Evolutionary conservation across 371 early-diverging fungal genomes (phyloP).

Genomic region (Syncephalastrum sp.): DNA sequence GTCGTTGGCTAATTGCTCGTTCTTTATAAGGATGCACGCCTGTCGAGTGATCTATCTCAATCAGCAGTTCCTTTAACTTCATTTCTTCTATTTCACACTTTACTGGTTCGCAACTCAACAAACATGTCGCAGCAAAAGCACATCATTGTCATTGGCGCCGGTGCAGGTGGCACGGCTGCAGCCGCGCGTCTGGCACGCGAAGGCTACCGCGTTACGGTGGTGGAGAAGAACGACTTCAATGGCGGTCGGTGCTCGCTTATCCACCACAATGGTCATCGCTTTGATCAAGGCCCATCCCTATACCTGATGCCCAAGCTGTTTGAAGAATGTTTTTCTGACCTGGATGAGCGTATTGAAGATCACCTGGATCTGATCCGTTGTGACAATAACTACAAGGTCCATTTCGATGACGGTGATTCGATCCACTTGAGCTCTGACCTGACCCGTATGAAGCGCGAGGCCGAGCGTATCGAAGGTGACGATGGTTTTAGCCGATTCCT

Average conservation of each 20-base stretch:
- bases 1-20: no score
- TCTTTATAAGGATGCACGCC: no score
- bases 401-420: constrained; percentile 55
- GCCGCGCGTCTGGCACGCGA: constrained; percentile 58
- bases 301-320: constrained; percentile 63
- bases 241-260: constrained; percentile 65
- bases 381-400: constrained; percentile 62
- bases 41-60: no score
- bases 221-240: constrained; percentile 58
- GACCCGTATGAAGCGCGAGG: constrained; percentile 49
- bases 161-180: constrained; percentile 58
- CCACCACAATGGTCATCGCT: constrained; percentile 48
- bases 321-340: constrained; percentile 54
- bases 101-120: no score
- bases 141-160: constrained; percentile 53
- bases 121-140: constrained; percentile 21
- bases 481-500: constrained; percentile 46
- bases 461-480: constrained; percentile 55
- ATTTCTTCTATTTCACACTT: no score
- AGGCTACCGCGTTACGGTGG: constrained; percentile 56
- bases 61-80: no score
- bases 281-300: constrained; percentile 68
- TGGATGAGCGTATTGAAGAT: constrained; percentile 52
- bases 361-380: constrained; percentile 55
- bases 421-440: constrained; percentile 54